phyloP scores from a whole-genome alignment of 352 stramenopile genomes.

The Phytophthora hibernalis region DNA sequence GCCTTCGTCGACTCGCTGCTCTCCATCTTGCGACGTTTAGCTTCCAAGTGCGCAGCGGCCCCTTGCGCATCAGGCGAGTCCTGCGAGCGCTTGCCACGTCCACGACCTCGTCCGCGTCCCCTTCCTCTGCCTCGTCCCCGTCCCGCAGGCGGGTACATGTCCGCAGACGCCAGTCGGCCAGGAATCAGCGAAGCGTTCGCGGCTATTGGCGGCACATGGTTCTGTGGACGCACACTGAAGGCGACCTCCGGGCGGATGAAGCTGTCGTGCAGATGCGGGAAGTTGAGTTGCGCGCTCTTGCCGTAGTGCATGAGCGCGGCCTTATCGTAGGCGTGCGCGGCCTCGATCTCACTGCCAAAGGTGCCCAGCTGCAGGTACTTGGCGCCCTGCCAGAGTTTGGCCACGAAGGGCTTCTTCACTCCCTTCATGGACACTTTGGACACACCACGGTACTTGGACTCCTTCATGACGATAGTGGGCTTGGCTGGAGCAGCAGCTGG shows the following conservation, averaged over 20 bases:
- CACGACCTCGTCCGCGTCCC: conserved; percentile 58
- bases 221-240: conserved; percentile 35
- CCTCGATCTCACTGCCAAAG: conserved; percentile 81
- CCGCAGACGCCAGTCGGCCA: conserved; percentile 2
- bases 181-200: conserved; percentile 1
- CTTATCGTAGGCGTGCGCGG: conserved; percentile 85
- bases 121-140: conserved; percentile 45
- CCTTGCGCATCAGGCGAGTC: conserved; percentile 37
- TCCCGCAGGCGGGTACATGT: conserved; percentile 30
- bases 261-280: conserved; percentile 78
- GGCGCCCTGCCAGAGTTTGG: conserved; percentile 68
- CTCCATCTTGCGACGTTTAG: conserved; percentile 49
- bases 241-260: conserved; percentile 54
- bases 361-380: conserved; percentile 78
- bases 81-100: conserved; percentile 65
- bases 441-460: conserved; percentile 84
- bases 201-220: conserved; percentile 8
- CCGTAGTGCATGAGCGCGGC: conserved; percentile 73
- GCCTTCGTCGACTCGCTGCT: conserved; percentile 8
- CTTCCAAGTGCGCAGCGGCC: conserved; percentile 17
- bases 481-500: conserved; percentile 6
- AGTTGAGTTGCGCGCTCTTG: conserved; percentile 76
- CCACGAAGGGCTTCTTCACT: conserved; percentile 84
- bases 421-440: conserved; percentile 83
- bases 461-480: conserved; percentile 53